phyloP scores from a whole-genome alignment of 139 green algal species.

The Raphidocelis subcapitata region DNA sequence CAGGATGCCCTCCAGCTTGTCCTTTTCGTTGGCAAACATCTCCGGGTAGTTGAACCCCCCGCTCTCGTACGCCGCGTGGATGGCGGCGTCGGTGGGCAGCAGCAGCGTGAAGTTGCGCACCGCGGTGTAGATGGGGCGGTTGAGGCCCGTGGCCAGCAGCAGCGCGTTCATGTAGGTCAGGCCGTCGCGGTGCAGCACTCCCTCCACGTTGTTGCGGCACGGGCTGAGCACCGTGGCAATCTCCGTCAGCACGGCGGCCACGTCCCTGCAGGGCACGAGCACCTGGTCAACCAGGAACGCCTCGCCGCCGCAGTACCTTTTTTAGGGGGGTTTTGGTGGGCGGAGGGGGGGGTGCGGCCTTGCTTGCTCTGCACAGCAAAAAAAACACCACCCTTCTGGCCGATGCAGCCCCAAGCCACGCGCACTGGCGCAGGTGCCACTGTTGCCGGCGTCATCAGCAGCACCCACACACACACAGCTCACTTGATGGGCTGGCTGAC shows the following conservation, averaged over 20 bases:
- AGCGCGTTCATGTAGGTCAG: constrained; percentile 26
- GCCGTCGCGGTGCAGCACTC: constrained; percentile 7
- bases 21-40: constrained; percentile 24
- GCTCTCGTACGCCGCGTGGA: constrained; percentile 6
- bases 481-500: constrained; percentile 21
- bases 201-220: constrained; percentile 32
- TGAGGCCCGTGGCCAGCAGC: constrained; percentile 31
- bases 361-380: no score
- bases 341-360: no score
- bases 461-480: no score
- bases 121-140: constrained; percentile 14
- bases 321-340: no score
- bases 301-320: constrained; percentile 31
- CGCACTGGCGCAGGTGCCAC: no score
- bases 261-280: not conserved
- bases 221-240: constrained; percentile 28
- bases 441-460: no score
- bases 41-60: constrained; percentile 22
- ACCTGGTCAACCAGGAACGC: constrained; percentile 29
- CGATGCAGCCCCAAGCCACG: no score
- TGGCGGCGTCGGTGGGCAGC: constrained; percentile 19
- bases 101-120: constrained; percentile 35
- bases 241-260: not conserved
- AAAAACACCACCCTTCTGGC: no score
- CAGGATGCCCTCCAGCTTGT: constrained; percentile 14